A percentile compares a stretch with the other conserved stretches of the same genome.
These are phyloP conservation scores for Blumeria hordei DNA, from an alignment of 2,329 filamentous ascomycete species.

Conservation along the genomic window DNA sequence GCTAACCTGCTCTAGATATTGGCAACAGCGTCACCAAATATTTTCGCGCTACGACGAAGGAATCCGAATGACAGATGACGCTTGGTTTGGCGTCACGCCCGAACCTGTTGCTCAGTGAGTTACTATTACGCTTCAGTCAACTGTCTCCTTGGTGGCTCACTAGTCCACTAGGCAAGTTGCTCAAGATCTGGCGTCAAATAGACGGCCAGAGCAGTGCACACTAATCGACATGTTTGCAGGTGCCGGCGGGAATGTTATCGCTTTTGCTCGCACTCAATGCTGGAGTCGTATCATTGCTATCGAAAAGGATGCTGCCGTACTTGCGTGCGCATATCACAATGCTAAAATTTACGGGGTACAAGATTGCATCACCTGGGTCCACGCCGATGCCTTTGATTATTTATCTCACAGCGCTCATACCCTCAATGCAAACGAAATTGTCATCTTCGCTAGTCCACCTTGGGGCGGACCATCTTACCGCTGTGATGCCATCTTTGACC, in stretches of 20 bases:
- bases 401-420: conserved; percentile 5
- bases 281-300: conserved; percentile 76
- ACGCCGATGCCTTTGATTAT: conserved; percentile 54
- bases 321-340: conserved; percentile 84
- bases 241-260: conserved; percentile 80
- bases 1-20: conserved; percentile 38
- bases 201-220: conserved; percentile 7
- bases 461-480: conserved; percentile 49
- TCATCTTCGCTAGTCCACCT: conserved; percentile 48
- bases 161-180: conserved; percentile 40
- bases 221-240: conserved; percentile 81
- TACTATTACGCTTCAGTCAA: not conserved
- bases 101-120: conserved; percentile 67
- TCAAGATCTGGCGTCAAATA: conserved; percentile 33
- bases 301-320: conserved; percentile 55
- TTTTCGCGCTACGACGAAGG: conserved; percentile 75
- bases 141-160: conserved; percentile 39
- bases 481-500: conserved; percentile 49
- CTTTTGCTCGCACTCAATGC: conserved; percentile 47
- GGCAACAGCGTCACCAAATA: conserved; percentile 65
- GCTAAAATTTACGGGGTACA: conserved; percentile 62
- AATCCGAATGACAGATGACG: conserved; percentile 72
- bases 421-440: conserved; percentile 13
- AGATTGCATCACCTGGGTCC: conserved; percentile 61
- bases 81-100: conserved; percentile 93